Conservation (phyloP, 768 basidiomycete genomes). For the Auricularia sp. region DNA sequence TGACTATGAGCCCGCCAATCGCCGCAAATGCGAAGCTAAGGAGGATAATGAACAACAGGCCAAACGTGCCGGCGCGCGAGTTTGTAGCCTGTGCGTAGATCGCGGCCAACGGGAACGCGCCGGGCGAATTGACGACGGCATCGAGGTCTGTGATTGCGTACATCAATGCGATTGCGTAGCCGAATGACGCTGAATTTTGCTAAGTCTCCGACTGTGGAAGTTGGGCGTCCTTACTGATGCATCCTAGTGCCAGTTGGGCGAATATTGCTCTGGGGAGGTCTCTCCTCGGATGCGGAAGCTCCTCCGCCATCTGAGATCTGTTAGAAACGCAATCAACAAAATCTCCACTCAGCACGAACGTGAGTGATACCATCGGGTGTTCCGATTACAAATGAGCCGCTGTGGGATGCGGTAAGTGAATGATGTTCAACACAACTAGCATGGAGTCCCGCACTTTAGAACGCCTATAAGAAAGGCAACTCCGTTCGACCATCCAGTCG, state of each 20-base stretch:
- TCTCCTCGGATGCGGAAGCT: not conserved
- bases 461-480: not conserved
- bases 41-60: not conserved
- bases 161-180: not conserved
- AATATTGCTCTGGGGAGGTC: not conserved
- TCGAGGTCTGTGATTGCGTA: conserved; percentile 1
- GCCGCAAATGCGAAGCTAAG: not conserved
- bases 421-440: not conserved
- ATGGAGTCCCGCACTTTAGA: not conserved
- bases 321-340: not conserved
- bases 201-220: not conserved
- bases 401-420: not conserved
- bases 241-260: not conserved
- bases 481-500: not conserved
- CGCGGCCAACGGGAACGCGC: not conserved
- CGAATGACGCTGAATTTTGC: not conserved
- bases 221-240: not conserved
- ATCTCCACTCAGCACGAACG: not conserved
- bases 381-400: not conserved
- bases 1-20: not conserved
- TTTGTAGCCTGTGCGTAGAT: not conserved
- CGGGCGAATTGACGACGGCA: not conserved
- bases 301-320: not conserved
- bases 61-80: not conserved
- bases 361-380: not conserved